phyloP scores from a whole-genome alignment of 305 asterid genomes.

The Fraxinus albicans region DNA sequence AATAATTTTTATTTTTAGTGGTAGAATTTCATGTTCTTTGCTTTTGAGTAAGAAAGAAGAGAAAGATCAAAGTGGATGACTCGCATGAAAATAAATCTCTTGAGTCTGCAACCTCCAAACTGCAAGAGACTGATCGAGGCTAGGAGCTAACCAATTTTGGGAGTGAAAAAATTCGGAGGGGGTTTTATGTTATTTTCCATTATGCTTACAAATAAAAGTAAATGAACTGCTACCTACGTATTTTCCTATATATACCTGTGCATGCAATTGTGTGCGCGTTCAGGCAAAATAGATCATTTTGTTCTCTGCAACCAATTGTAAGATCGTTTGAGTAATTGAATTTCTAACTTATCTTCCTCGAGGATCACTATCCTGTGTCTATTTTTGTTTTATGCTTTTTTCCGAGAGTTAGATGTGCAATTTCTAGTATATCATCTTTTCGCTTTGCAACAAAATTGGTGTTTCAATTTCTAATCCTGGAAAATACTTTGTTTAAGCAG shows the following conservation, averaged over 20 bases:
- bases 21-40: too few species aligned
- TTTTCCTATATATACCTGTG: background rate
- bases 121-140: background rate
- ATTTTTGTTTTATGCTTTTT: background rate
- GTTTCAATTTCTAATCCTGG: background rate
- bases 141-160: background rate
- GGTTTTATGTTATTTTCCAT: background rate
- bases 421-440: background rate
- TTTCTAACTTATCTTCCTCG: background rate
- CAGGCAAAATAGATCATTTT: background rate
- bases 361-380: background rate
- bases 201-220: background rate
- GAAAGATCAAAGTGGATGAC: background rate
- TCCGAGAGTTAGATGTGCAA: background rate
- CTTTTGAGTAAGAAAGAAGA: background rate
- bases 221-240: background rate
- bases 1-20: too few species aligned
- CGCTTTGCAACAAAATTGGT: background rate
- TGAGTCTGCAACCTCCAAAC: background rate
- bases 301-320: background rate
- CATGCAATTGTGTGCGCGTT: background rate
- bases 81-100: background rate
- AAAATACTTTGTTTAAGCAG: conserved; percentile 32
- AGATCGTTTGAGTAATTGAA: background rate
- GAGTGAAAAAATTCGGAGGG: background rate